These are phyloP conservation scores for Powellomyces hirtus DNA, from an alignment of 192 early-diverging fungal genomes.

Conservation along the genomic window DNA sequence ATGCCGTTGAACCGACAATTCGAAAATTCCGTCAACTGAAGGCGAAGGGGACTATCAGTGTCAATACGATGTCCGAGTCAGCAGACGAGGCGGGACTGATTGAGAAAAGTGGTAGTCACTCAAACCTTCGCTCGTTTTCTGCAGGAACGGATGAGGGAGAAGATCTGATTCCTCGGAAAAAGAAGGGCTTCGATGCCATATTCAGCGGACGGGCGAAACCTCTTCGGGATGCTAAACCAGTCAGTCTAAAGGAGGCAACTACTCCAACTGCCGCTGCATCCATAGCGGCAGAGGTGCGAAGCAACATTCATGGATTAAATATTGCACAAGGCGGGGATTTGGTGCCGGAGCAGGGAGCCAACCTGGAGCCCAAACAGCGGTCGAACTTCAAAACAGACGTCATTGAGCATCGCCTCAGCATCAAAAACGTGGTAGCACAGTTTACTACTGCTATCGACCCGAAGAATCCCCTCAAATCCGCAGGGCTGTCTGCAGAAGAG, in stretches of 20 bases:
- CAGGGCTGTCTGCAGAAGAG: conserved; percentile 27
- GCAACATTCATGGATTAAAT: not conserved
- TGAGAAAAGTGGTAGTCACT: not conserved
- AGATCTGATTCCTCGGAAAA: not conserved
- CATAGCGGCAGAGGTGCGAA: not conserved
- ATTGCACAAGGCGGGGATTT: not conserved
- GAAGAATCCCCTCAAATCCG: conserved; percentile 28
- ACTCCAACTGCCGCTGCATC: not conserved
- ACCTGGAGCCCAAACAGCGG: not conserved
- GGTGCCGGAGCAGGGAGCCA: not conserved
- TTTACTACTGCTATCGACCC: conserved; percentile 16
- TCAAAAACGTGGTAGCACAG: not conserved
- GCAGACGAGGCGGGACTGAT: not conserved
- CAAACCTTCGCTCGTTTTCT: not conserved
- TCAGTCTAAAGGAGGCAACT: not conserved
- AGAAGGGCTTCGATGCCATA: not conserved
- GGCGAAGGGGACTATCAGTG: not conserved
- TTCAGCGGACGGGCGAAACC: not conserved
- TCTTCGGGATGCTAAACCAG: not conserved
- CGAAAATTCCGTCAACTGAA: not conserved
- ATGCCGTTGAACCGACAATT: not conserved
- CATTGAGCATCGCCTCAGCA: not conserved
- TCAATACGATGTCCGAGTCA: not conserved
- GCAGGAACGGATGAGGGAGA: not conserved
- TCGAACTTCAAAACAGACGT: conserved; percentile 4